Base-by-base conservation (phyloP, 352 stramenopile genomes). In the Blastocystis sp. region DNA sequence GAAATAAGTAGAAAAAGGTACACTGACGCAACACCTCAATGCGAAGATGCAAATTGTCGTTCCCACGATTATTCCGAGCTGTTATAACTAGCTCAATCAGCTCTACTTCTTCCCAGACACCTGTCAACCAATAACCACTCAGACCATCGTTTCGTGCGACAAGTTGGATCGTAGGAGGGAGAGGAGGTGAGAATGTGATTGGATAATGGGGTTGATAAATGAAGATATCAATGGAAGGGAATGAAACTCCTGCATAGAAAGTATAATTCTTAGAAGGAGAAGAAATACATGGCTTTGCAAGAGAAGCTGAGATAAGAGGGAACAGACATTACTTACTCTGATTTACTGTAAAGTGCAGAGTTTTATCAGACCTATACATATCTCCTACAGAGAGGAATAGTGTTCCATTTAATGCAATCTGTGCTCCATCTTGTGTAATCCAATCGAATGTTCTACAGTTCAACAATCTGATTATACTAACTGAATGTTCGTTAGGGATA, bases 141-240 rank as follows among this genome's bases (percentile, higher is more conserved):
- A 43, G 50, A 24, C 34, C 39, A 20, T 66, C 73, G 24, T 30
- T 73, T 39, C 63, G 63, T 39, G 63, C 4, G 20, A 54, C 18
- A 0, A 85, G 30, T 7, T 1, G 24, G 3, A 85, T 11, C 5
- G 47, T 26, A n/a, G 54, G 11, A 30, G 73, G 73, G 16, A 85
- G 39, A 7, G 70, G 34, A 16, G 47, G 53, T 20, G 73, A 47
- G 18, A 85, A 24, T 11, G 56, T n/a, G 18, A 85, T 43, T 24
- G 73, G 73, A n/a, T 55, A 85, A 45, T 85, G 73, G 34, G 73
- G 73, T 26, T 85, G 73, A 8, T 3, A 8, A 3, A 85, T 55
- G 34, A 50, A 68, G 11, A 85, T 2, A 16, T 20, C 3, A n/a
- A 85, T 85, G 0, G 53, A 5, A 6, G 73, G 73, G 63, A 85